Conservation (phyloP, 2,329 filamentous ascomycete genomes). For the Talaromyces verruculosus region DNA sequence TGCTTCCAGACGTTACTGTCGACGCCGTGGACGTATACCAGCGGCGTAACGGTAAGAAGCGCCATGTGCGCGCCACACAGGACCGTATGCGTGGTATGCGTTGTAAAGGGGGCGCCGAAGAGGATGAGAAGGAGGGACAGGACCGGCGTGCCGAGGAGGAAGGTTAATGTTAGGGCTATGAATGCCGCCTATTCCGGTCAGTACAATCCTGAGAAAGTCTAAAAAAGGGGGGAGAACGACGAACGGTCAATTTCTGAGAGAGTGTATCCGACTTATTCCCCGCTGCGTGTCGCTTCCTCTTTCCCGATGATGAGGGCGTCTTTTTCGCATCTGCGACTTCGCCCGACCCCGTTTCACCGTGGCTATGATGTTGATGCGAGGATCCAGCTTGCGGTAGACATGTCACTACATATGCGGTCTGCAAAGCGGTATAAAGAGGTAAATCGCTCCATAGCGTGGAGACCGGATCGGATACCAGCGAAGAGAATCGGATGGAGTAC, state of each 20-base stretch:
- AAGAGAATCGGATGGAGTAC: slow-evolving; percentile 63
- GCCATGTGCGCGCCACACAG: slow-evolving; percentile 80
- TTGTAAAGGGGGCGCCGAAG: slow-evolving; percentile 87
- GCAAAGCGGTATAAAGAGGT: slow-evolving; percentile 62
- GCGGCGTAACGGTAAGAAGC: slow-evolving; percentile 71
- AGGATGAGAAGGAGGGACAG: slow-evolving; percentile 69
- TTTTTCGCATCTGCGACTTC: slow-evolving; percentile 4
- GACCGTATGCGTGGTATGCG: slow-evolving; percentile 73
- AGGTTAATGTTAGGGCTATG: slow-evolving; percentile 61
- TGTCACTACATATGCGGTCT: slow-evolving; percentile 59
- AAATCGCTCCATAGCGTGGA: slow-evolving; percentile 62
- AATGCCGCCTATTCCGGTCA: slow-evolving; percentile 60
- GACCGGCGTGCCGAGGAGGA: slow-evolving; percentile 56
- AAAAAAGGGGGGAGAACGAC: not conserved
- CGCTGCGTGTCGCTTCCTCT: slow-evolving; percentile 14
- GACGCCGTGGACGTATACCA: slow-evolving; percentile 84
- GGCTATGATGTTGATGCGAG: slow-evolving; percentile 26
- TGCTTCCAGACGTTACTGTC: slow-evolving; percentile 69
- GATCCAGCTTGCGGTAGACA: slow-evolving; percentile 58
- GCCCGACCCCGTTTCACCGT: not conserved
- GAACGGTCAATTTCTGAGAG: slow-evolving; percentile 18
- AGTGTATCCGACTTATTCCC: slow-evolving; percentile 10
- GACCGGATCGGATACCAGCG: slow-evolving; percentile 69
- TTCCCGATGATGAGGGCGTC: not conserved
- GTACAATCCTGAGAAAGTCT: not conserved